phyloP scores from a whole-genome alignment of 2,329 filamentous ascomycete genomes.

The Beauveria scarabaeidicola region DNA sequence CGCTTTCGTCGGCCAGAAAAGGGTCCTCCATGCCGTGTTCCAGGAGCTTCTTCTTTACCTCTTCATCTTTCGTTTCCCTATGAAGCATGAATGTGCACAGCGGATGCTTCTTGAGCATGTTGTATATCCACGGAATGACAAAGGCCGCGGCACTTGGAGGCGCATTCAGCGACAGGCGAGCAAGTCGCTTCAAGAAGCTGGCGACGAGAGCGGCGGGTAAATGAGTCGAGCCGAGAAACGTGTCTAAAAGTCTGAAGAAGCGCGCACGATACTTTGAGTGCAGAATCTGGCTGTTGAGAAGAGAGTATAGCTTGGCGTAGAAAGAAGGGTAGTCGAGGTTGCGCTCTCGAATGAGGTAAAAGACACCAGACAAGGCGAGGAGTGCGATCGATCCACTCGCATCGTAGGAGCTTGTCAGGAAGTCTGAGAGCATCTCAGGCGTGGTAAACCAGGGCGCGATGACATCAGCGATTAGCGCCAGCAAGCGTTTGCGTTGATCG shows the following conservation, averaged over 20 bases:
- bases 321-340: slow-evolving; percentile 96
- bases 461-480: slow-evolving; percentile 65
- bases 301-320: slow-evolving; percentile 86
- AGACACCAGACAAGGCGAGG: slow-evolving; percentile 83
- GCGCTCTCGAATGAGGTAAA: slow-evolving; percentile 85
- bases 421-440: slow-evolving; percentile 88
- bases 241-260: slow-evolving; percentile 87
- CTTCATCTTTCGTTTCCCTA: slow-evolving; percentile 53
- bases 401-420: slow-evolving; percentile 89
- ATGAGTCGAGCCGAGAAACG: slow-evolving; percentile 85
- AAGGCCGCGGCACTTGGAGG: slow-evolving; percentile 84
- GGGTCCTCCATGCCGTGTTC: slow-evolving; percentile 58
- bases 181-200: slow-evolving; percentile 91
- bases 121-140: slow-evolving; percentile 90
- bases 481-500: slow-evolving; percentile 68
- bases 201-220: slow-evolving; percentile 84
- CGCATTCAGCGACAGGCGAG: slow-evolving; percentile 74
- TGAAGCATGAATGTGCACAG: slow-evolving; percentile 95
- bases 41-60: slow-evolving; percentile 51
- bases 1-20: slow-evolving; percentile 64
- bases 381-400: slow-evolving; percentile 78
- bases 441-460: slow-evolving; percentile 87
- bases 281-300: slow-evolving; percentile 76
- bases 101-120: slow-evolving; percentile 82
- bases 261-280: slow-evolving; percentile 91